A percentile compares a stretch with the other conserved stretches of the same genome.
Conservation (phyloP, 768 basidiomycete genomes). For the Pulveroboletus sp. region DNA sequence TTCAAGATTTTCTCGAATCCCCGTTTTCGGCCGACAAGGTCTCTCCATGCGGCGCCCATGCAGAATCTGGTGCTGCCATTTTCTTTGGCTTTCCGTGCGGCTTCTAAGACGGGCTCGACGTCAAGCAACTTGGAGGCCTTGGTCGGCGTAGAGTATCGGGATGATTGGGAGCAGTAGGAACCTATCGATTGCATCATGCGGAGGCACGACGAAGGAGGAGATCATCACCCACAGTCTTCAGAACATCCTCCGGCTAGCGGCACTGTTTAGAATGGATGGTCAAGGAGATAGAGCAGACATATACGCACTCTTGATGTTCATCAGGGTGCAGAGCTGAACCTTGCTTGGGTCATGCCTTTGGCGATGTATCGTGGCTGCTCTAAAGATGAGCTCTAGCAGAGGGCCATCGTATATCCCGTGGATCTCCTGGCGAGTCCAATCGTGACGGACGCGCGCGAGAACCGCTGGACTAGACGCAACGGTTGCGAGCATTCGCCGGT, state of each 20-base stretch:
- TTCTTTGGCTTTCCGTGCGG: constrained; percentile 88
- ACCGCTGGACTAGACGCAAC: constrained; percentile 28
- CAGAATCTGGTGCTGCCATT: constrained; percentile 98
- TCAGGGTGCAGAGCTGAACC: constrained; percentile 93
- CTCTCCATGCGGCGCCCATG: constrained; percentile 99
- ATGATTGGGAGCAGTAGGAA: constrained; percentile 97
- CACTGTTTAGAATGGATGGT: constrained; percentile 5
- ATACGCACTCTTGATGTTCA: constrained; percentile 95
- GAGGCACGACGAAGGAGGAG: not conserved
- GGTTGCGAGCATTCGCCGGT: constrained; percentile 57
- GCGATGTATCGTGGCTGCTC: constrained; percentile 79
- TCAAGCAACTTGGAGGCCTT: constrained; percentile 84
- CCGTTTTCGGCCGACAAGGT: constrained; percentile 85
- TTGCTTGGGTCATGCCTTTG: constrained; percentile 83
- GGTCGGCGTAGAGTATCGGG: constrained; percentile 85
- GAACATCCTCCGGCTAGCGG: constrained; percentile 83
- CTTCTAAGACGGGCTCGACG: constrained; percentile 87
- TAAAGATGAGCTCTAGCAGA: constrained; percentile 83
- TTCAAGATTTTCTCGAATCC: constrained; percentile 90
- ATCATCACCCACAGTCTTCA: constrained; percentile 74
- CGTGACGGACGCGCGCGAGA: constrained; percentile 39
- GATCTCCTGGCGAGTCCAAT: constrained; percentile 79
- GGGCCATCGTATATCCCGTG: constrained; percentile 82
- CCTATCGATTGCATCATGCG: constrained; percentile 33
- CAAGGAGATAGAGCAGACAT: constrained; percentile 23